A percentile compares a stretch with the other conserved stretches of the same genome.
phyloP scores from a whole-genome alignment of 2,329 filamentous ascomycete genomes.

The Phialocephala sp. region DNA sequence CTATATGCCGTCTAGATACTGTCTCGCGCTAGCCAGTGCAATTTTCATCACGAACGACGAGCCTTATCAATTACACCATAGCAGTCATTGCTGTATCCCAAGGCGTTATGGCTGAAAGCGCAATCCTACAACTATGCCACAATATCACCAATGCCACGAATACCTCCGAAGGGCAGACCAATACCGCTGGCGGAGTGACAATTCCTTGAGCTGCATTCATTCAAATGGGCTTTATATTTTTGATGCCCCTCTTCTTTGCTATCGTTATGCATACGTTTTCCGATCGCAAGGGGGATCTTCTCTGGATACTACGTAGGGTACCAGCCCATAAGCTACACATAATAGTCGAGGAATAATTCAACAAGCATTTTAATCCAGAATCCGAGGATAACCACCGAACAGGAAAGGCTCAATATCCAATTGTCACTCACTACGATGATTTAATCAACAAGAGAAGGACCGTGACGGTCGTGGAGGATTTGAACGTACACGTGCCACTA shows the following conservation, averaged over 20 bases:
- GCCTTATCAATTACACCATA: background rate
- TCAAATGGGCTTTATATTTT: background rate
- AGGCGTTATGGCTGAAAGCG: background rate
- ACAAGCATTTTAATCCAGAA: background rate
- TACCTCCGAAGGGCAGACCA: background rate
- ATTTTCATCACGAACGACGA: background rate
- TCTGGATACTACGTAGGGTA: background rate
- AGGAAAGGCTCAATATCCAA: background rate
- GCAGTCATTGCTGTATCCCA: background rate
- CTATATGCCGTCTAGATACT: background rate
- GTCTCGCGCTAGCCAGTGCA: background rate
- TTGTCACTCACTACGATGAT: background rate
- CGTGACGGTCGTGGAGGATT: background rate
- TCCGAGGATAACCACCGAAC: background rate
- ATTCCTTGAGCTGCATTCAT: background rate
- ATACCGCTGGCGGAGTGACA: background rate
- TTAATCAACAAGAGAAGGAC: background rate
- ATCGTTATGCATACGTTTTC: background rate
- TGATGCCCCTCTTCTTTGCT: background rate
- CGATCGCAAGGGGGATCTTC: background rate
- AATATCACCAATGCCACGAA: background rate
- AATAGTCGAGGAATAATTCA: background rate
- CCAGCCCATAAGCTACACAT: background rate
- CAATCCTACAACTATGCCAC: background rate
- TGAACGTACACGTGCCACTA: background rate